Evolutionary conservation across 2,329 filamentous ascomycete genomes (phyloP).

Genomic region (Alternaria ventricosa): DNA sequence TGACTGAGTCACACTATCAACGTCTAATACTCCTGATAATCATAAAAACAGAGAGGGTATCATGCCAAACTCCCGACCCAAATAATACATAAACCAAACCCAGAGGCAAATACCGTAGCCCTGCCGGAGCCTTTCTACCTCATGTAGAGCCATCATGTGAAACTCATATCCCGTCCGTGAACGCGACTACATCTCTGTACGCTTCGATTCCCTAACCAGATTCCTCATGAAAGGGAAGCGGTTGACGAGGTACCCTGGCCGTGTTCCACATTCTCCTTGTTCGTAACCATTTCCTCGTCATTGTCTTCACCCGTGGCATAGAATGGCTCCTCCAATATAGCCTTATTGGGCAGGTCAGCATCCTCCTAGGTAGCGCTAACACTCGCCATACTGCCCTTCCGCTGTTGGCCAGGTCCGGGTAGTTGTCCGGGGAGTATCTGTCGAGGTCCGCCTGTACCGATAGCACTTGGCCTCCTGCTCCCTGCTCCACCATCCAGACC

Average conservation of each 20-base stretch:
- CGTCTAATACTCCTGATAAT: not conserved
- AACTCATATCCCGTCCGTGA: not conserved
- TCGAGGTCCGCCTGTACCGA: conserved; percentile 39
- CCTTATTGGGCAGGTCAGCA: accelerated
- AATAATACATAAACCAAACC: not conserved
- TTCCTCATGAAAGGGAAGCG: not conserved
- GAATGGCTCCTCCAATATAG: not conserved
- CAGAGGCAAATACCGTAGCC: not conserved
- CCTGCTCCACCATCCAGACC: conserved; percentile 35
- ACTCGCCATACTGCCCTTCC: conserved; percentile 6
- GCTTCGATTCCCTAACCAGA: not conserved
- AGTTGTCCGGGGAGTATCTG: conserved; percentile 48
- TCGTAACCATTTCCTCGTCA: not conserved
- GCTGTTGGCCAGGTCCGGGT: conserved; percentile 2
- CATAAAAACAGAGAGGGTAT: conserved; percentile 1
- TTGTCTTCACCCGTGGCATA: not conserved
- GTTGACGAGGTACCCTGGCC: not conserved
- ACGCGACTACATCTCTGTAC: not conserved
- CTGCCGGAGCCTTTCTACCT: not conserved
- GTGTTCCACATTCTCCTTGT: not conserved
- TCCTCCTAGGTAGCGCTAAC: not conserved
- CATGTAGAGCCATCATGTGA: not conserved
- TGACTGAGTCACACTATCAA: not conserved
- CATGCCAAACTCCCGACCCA: not conserved
- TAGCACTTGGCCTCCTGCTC: conserved; percentile 40